Percentiles rank a stretch among this genome's conserved stretches.
Conservation (phyloP, 192 early-diverging fungal genomes). For the Backusella morwellensis region DNA sequence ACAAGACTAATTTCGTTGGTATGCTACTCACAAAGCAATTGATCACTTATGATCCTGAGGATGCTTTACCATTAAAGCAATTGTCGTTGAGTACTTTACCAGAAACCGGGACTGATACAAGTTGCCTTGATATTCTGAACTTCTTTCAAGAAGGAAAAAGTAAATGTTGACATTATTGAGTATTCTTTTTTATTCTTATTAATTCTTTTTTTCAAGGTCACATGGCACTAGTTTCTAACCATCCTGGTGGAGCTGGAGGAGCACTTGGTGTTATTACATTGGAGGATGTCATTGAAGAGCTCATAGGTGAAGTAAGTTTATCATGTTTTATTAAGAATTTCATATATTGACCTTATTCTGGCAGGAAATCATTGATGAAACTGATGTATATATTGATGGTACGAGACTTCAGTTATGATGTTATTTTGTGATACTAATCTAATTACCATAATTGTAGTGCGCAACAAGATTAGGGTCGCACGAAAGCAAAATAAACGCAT, state of each 20-base stretch:
- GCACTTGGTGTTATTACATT: constrained; percentile 73
- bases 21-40: constrained; percentile 73
- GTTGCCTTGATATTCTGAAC: constrained; percentile 71
- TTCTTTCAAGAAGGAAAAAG: constrained; percentile 80
- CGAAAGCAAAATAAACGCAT: constrained; percentile 13
- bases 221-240: constrained; percentile 61
- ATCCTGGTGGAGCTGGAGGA: constrained; percentile 46
- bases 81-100: constrained; percentile 48
- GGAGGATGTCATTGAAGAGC: constrained; percentile 80
- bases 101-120: constrained; percentile 49
- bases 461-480: constrained; percentile 49
- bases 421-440: neutral
- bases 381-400: constrained; percentile 55
- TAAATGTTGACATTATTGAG: neutral
- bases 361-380: constrained; percentile 80
- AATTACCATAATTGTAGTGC: constrained; percentile 21
- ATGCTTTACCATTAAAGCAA: constrained; percentile 56
- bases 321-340: neutral
- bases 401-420: neutral
- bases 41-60: constrained; percentile 69
- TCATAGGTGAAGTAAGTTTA: constrained; percentile 53
- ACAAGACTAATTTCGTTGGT: constrained; percentile 64
- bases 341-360: neutral
- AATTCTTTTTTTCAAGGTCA: constrained; percentile 38
- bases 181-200: neutral